These are phyloP conservation scores for Coemansia erecta DNA, from an alignment of 192 early-diverging fungal genomes.

Conservation along the genomic window DNA sequence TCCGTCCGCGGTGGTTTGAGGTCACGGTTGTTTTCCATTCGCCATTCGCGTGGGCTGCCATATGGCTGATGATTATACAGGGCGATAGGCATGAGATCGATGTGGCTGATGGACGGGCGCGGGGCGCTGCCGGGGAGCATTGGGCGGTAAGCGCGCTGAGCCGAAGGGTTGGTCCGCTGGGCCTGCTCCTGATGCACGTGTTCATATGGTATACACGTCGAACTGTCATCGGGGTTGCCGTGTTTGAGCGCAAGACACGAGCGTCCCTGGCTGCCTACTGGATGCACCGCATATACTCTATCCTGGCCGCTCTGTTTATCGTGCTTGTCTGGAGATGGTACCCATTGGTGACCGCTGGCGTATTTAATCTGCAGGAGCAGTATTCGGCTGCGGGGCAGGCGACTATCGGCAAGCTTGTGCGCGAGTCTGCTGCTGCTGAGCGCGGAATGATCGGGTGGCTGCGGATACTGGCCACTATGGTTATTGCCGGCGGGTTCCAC, in stretches of 20 bases:
- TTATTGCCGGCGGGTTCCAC: slow-evolving; percentile 41
- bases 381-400: neutral
- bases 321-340: slow-evolving; percentile 40
- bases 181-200: slow-evolving; percentile 35
- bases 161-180: slow-evolving; percentile 29
- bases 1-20: slow-evolving; percentile 35
- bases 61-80: slow-evolving; percentile 40
- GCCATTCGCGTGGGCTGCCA: slow-evolving; percentile 51
- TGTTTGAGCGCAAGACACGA: slow-evolving; percentile 45
- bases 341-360: slow-evolving; percentile 28
- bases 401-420: slow-evolving; percentile 5
- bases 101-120: neutral
- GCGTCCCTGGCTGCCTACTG: slow-evolving; percentile 26
- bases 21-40: slow-evolving; percentile 35
- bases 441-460: slow-evolving; percentile 17
- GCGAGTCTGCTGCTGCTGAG: slow-evolving; percentile 21
- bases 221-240: slow-evolving; percentile 43
- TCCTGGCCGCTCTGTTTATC: slow-evolving; percentile 31
- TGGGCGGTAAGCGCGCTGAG: slow-evolving; percentile 19
- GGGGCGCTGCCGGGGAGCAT: neutral
- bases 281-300: slow-evolving; percentile 47
- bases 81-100: slow-evolving; percentile 24
- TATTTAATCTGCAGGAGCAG: slow-evolving; percentile 20
- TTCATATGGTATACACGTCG: slow-evolving; percentile 52
- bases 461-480: slow-evolving; percentile 27